Evolutionary conservation across 345 rosid genomes (phyloP).

Genomic region (Salix exigua): DNA sequence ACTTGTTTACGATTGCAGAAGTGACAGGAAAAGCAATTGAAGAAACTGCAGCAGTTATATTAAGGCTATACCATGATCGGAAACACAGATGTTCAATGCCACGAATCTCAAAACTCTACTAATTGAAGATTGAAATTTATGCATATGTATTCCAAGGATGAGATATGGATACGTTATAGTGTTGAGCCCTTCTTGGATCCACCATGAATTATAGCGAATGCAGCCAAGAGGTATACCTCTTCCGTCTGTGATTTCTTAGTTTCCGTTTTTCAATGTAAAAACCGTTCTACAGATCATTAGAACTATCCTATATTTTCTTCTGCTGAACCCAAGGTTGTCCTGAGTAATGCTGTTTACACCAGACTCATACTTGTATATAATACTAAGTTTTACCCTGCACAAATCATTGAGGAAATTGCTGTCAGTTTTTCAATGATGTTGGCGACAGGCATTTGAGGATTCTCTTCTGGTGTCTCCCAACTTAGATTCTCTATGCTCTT

Average conservation of each 20-base stretch:
- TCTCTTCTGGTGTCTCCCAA: not conserved
- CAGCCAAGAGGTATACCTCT: not conserved
- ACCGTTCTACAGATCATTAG: not conserved
- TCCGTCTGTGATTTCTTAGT: not conserved
- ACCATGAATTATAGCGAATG: not conserved
- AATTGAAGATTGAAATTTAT: slow-evolving; percentile 3
- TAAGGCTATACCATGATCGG: slow-evolving; percentile 73
- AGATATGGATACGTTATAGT: not conserved
- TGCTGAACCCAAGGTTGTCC: not conserved
- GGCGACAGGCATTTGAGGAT: not conserved
- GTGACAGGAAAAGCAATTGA: slow-evolving; percentile 90
- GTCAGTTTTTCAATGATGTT: not conserved
- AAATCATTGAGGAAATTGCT: not conserved
- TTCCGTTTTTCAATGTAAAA: not conserved
- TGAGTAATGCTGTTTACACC: not conserved
- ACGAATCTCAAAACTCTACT: slow-evolving; percentile 68
- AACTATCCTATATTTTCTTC: not conserved
- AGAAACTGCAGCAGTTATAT: slow-evolving; percentile 80
- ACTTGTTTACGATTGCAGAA: slow-evolving; percentile 46
- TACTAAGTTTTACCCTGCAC: not conserved
- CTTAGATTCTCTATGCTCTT: not conserved
- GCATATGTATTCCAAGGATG: not conserved
- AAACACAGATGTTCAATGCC: slow-evolving; percentile 68
- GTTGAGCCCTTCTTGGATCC: not conserved
- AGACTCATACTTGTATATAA: not conserved